phyloP scores from a whole-genome alignment of 2,329 filamentous ascomycete species.

The Aspergillus proliferans region DNA sequence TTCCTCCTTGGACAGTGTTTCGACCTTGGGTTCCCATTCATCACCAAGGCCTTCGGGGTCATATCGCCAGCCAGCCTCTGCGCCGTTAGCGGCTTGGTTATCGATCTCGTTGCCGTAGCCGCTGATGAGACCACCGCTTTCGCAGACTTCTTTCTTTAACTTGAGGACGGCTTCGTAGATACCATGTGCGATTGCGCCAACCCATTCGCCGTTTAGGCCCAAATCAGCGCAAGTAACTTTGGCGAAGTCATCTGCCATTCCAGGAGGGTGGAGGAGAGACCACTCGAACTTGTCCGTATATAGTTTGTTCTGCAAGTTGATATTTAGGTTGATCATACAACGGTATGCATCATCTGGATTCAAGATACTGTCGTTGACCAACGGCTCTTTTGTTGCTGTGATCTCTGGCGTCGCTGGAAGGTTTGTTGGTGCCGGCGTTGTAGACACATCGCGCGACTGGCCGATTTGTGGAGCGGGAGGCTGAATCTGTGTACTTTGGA shows the following conservation, averaged over 20 bases:
- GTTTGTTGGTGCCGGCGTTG: constrained; percentile 45
- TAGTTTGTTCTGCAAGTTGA: constrained; percentile 83
- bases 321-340: constrained; percentile 82
- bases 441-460: constrained; percentile 49
- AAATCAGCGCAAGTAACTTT: constrained; percentile 89
- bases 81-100: constrained; percentile 74
- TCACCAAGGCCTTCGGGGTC: constrained; percentile 83
- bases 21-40: constrained; percentile 78
- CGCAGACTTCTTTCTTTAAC: constrained; percentile 92
- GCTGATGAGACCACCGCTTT: constrained; percentile 78
- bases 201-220: constrained; percentile 85
- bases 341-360: constrained; percentile 94
- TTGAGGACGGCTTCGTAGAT: constrained; percentile 93
- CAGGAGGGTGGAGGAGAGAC: constrained; percentile 86
- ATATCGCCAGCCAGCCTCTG: constrained; percentile 92
- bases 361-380: constrained; percentile 62
- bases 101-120: constrained; percentile 68
- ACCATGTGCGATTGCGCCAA: constrained; percentile 86
- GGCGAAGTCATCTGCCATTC: constrained; percentile 86
- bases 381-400: constrained; percentile 27
- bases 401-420: constrained; percentile 54
- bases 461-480: constrained; percentile 24
- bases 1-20: constrained; percentile 82
- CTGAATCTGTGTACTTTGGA: constrained; percentile 50
- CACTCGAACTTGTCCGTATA: constrained; percentile 98